phyloP scores from a whole-genome alignment of 768 basidiomycete genomes.

The Agrocybe pediades region DNA sequence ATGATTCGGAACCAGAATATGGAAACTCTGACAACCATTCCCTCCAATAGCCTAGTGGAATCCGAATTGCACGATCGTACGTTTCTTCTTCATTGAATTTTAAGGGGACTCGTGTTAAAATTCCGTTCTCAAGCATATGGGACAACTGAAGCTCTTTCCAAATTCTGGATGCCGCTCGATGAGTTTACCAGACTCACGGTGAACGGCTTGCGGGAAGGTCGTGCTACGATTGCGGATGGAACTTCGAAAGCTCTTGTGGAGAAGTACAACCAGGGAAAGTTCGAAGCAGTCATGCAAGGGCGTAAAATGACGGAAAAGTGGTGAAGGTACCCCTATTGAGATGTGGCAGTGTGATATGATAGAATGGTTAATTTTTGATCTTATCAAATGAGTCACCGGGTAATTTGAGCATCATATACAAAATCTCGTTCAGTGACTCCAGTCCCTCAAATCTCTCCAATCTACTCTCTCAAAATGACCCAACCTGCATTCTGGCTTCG shows the following conservation, averaged over 20 bases:
- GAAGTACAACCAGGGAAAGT: constrained; percentile 35
- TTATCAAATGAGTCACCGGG: constrained; percentile 17
- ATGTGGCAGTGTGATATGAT: background rate
- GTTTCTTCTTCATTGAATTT: no score
- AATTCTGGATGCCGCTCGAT: constrained; percentile 56
- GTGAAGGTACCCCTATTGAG: background rate
- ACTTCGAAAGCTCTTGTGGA: constrained; percentile 23
- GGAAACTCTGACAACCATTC: background rate
- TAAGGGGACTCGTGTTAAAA: no score
- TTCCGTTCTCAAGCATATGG: constrained; percentile 64
- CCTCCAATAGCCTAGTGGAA: constrained; percentile 48
- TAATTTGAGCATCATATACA: background rate
- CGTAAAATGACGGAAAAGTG: constrained; percentile 9
- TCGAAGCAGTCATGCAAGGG: constrained; percentile 24
- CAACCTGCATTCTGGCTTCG: constrained; percentile 81
- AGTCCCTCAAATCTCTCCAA: background rate
- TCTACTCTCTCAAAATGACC: constrained; percentile 41
- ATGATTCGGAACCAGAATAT: background rate
- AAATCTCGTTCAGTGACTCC: background rate
- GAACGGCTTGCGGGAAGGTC: constrained; percentile 29
- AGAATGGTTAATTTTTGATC: constrained; percentile 5
- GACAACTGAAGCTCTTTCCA: constrained; percentile 46
- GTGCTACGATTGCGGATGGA: constrained; percentile 27
- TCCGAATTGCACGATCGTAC: constrained; percentile 63
- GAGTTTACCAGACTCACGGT: constrained; percentile 41